Base-by-base conservation (phyloP, 257 asterid genomes). In the Gentiana dahurica region DNA sequence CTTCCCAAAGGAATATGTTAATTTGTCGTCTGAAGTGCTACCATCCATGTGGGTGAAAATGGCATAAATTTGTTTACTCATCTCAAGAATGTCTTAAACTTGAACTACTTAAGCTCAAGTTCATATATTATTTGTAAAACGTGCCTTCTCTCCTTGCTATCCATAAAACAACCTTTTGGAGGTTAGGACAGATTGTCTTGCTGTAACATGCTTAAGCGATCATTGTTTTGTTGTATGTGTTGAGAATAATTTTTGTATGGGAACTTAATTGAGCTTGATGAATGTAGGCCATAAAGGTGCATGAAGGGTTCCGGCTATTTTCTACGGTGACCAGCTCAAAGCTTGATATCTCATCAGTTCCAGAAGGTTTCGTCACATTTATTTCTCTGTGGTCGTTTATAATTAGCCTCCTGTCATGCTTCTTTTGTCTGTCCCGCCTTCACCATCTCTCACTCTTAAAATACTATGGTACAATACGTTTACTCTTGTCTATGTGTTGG, bases 281-380 rank as follows among this genome's bases (percentile, higher is more conserved):
- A 65, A 11, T 78, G 79, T 92, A 91, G 98, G 87, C 82, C 51
- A 71, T 87, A 48, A 76, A 83, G 65, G 98, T 92, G 58, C 78
- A 76, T 59, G 82, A 80, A 65, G 73, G 73, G 55, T 92, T 92
- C 69, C 93, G 89, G 54, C 66, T 92, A 37, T 85, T 87, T 77
- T 83, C 97, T 65, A 92, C 98, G 0, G 73, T 92, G 74, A 79
- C 88, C 51, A 76, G 89, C 79, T 73, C 89, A 62, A 85, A 82
- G 77, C 59, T 76, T 35, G 95, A 80, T 44, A 37, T 71, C 54
- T 72, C 83, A 60, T 81, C 65, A 65, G 66, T 73, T 55, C 55
- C 59, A 59, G 94, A 80, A 81, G 98, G 97, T 87, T 66, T 13
- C 46, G 49, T 13, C 45, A 34, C 57, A 35, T 36, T 13, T 2